A percentile compares a stretch with the other conserved stretches of the same genome.
Conservation (phyloP, 139 green algal genomes). For the Closterium sp. region DNA sequence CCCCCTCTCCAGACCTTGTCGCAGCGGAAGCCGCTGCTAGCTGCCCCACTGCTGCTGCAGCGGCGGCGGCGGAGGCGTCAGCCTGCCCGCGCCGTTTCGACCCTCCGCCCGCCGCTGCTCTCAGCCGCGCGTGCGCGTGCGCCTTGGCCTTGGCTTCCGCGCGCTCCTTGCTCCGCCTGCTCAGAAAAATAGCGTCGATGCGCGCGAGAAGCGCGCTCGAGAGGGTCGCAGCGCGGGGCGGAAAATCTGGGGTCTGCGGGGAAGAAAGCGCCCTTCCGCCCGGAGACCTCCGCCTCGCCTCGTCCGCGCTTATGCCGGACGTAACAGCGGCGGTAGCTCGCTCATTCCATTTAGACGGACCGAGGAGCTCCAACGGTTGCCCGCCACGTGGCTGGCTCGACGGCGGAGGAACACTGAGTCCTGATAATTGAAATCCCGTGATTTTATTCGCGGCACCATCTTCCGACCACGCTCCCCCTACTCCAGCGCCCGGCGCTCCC, state of each 20-base stretch:
- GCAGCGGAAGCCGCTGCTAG: neutral
- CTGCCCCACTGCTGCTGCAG: neutral
- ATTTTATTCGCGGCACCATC: neutral
- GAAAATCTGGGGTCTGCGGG: neutral
- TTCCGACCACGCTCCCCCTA: neutral
- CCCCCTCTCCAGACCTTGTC: neutral
- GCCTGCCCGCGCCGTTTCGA: neutral
- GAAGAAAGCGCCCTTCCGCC: neutral
- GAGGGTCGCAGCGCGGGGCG: neutral
- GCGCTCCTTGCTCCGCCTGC: neutral
- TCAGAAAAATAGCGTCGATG: neutral
- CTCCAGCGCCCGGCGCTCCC: neutral
- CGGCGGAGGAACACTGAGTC: neutral
- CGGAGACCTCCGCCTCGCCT: too few species aligned
- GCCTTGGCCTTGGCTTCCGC: neutral
- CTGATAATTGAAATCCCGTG: neutral
- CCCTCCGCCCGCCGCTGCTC: neutral
- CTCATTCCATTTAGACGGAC: too few species aligned
- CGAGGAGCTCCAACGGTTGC: too few species aligned
- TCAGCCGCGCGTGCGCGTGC: neutral
- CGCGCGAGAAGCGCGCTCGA: neutral
- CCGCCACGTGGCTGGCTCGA: neutral
- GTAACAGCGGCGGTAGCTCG: too few species aligned
- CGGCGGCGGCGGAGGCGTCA: neutral
- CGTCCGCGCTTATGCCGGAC: too few species aligned